These are phyloP conservation scores for Mycosphaerella sp. DNA, from an alignment of 2,329 filamentous ascomycete species.

Conservation along the genomic window DNA sequence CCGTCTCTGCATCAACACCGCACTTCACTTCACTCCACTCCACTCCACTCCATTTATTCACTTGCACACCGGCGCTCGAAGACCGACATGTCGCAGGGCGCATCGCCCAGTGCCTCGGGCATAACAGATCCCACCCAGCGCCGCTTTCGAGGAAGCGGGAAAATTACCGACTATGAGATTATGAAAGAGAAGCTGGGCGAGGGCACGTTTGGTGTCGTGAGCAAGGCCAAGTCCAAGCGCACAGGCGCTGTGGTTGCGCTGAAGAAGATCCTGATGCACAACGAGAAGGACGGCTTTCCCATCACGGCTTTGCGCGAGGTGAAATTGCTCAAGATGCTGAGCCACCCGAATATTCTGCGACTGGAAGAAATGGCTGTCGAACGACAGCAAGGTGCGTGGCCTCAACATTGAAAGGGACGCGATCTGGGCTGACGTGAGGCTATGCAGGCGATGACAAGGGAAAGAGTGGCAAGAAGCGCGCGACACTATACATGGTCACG, in stretches of 20 bases:
- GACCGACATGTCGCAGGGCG: slow-evolving; percentile 43
- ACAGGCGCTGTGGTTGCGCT: slow-evolving; percentile 73
- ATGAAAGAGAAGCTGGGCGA: slow-evolving; percentile 75
- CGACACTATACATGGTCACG: slow-evolving; percentile 96
- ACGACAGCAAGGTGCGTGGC: slow-evolving; percentile 60
- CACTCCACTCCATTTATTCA: not conserved
- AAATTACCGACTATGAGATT: slow-evolving; percentile 72
- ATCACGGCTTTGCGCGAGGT: slow-evolving; percentile 97
- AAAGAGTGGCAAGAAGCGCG: slow-evolving; percentile 49
- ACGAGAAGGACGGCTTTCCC: slow-evolving; percentile 99
- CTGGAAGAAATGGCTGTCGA: slow-evolving; percentile 97
- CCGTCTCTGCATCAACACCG: not conserved
- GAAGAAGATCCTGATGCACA: slow-evolving; percentile 99
- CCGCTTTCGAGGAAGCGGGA: slow-evolving; percentile 77
- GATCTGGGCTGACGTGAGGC: slow-evolving; percentile 5
- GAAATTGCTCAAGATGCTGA: slow-evolving; percentile 93
- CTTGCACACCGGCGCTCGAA: not conserved
- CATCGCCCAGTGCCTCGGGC: slow-evolving; percentile 34
- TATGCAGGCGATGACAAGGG: slow-evolving; percentile 28
- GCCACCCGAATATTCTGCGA: slow-evolving; percentile 77
- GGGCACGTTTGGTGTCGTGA: slow-evolving; percentile 94
- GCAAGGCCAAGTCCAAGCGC: slow-evolving; percentile 73
- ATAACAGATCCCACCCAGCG: slow-evolving; percentile 45
- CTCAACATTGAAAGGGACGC: not conserved
- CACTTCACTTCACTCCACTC: not conserved